Base-by-base conservation (phyloP, 345 rosid genomes). In the Salix exigua region DNA sequence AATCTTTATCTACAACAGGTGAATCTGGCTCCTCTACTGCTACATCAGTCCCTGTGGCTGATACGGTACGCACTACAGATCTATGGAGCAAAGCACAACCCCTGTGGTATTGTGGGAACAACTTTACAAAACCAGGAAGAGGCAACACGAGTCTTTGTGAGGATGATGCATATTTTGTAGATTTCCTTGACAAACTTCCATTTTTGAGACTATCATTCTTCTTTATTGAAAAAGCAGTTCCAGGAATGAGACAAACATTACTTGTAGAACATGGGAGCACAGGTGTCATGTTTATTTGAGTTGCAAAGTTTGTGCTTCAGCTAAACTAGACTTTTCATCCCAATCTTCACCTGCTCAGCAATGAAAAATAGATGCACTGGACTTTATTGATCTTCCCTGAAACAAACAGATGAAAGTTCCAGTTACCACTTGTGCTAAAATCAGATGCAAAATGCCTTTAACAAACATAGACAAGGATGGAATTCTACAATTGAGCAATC, bases 1-100 rank as follows among this genome's bases (percentile, higher is more conserved):
- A 81, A 74, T 30, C 78, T 78, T 87, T 91, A 17, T 83, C 86
- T 9, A 64, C 78, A 31, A 77, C 86, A 77, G 90, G 77, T 71
- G 89, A 74, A 81, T 83, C 88, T 62, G 91, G 83, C 83, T 88
- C 92, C 79, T 88, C 92, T 73, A 91, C 86, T 2, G 89, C 88
- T 7, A 93, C 90, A 65, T 92, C 74, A 64, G 88, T 85, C 71
- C 86, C 97, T 0, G 92, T 88, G 68, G 97, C 93, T 76, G 87
- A 82, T 40, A 82, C 61, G 71, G 38, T 26, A 61, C 9, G 68
- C 42, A 44, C 68, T 65, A 71, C 74, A 74, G 80, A 81, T 81
- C 75, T 91, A 78, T 70, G 83, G 77, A 81, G 81, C 65, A 84
- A 68, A 60, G 74, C 71, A 82, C 66, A 73, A 58, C 78, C 84